Percentiles rank a stretch among this genome's conserved stretches.
These are phyloP conservation scores for Haplosporangium gracile DNA, from an alignment of 192 early-diverging fungal genomes.

Conservation along the genomic window DNA sequence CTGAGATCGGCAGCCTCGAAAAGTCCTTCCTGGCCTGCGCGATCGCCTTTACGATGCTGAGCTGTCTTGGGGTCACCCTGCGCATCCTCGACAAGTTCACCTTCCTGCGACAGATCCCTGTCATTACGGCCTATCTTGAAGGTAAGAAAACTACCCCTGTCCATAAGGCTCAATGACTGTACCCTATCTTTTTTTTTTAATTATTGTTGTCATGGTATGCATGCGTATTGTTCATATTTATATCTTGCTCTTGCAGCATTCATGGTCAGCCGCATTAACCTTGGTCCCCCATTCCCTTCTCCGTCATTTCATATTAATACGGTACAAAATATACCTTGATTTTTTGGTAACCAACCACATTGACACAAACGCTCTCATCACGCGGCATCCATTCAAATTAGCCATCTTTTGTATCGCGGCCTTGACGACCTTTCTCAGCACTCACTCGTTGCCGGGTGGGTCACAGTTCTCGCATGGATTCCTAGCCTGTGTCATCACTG, in stretches of 20 bases:
- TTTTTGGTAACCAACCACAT: slow-evolving; percentile 13
- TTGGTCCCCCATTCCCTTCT: neutral
- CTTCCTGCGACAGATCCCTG: slow-evolving; percentile 32
- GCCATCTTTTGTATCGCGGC: slow-evolving; percentile 44
- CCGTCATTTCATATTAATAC: neutral
- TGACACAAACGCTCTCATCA: neutral
- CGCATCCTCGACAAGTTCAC: slow-evolving; percentile 45
- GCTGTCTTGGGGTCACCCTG: slow-evolving; percentile 44
- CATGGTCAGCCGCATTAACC: neutral
- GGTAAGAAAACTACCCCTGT: slow-evolving; percentile 18
- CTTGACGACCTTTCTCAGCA: slow-evolving; percentile 33
- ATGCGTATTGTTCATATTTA: neutral
- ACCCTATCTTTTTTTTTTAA: neutral
- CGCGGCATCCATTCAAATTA: neutral
- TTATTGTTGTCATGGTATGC: neutral
- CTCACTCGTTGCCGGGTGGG: slow-evolving; percentile 24
- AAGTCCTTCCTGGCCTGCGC: slow-evolving; percentile 37
- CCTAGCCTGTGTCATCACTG: slow-evolving; percentile 51
- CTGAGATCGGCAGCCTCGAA: slow-evolving; percentile 32
- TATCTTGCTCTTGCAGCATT: neutral
- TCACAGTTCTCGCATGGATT: slow-evolving; percentile 51
- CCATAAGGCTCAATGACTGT: neutral
- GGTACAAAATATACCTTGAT: neutral
- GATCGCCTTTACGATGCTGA: slow-evolving; percentile 44
- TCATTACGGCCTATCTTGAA: slow-evolving; percentile 50